A percentile compares a stretch with the other conserved stretches of the same genome.
Conservation (phyloP, 2,329 filamentous ascomycete species). For the Aspergillus vadensis region DNA sequence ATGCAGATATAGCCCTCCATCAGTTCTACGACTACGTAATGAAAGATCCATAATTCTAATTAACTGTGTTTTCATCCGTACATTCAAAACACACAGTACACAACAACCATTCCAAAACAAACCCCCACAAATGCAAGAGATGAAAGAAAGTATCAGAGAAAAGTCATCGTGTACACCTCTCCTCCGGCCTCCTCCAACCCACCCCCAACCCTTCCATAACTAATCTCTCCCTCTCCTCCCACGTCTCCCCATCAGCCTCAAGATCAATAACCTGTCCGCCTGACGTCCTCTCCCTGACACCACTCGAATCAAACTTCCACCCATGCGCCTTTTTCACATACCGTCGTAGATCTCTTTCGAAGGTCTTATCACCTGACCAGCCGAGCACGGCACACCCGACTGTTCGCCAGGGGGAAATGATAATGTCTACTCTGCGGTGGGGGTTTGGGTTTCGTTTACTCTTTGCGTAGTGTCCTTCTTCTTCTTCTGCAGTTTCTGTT, state of each 20-base stretch:
- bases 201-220: slow-evolving; percentile 78
- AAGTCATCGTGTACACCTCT: slow-evolving; percentile 59
- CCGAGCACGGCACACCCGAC: slow-evolving; percentile 84
- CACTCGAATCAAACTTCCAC: slow-evolving; percentile 91
- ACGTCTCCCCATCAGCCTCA: slow-evolving; percentile 57
- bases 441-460: slow-evolving; percentile 64
- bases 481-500: slow-evolving; percentile 4
- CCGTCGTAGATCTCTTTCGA: slow-evolving; percentile 78
- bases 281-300: slow-evolving; percentile 67
- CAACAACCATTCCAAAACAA: too few relatives aligned
- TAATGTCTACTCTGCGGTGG: slow-evolving; percentile 88
- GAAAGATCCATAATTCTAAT: too few relatives aligned
- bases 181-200: slow-evolving; percentile 64
- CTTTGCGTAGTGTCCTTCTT: slow-evolving; percentile 19
- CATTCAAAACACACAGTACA: too few relatives aligned
- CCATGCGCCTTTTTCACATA: slow-evolving; percentile 72
- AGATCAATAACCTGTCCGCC: slow-evolving; percentile 72
- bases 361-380: slow-evolving; percentile 88
- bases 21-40: too few relatives aligned
- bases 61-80: too few relatives aligned
- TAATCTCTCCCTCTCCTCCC: slow-evolving; percentile 72
- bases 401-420: slow-evolving; percentile 84
- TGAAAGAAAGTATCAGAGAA: too few relatives aligned
- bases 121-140: too few relatives aligned
- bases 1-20: too few relatives aligned